Conservation (phyloP, 352 stramenopile genomes). For the Pythium periplocum region DNA sequence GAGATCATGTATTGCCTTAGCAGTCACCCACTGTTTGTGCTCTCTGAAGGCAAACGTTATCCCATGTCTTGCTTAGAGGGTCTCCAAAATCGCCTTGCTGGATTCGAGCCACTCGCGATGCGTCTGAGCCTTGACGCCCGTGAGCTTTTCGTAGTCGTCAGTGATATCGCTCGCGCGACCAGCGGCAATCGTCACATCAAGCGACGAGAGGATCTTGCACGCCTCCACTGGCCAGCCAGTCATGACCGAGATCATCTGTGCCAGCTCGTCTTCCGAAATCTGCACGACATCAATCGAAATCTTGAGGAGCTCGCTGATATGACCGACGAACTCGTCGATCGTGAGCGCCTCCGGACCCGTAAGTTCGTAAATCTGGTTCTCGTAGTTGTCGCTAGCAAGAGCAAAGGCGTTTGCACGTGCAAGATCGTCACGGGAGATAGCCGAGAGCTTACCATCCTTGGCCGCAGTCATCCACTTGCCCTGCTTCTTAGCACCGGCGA, state of each 20-base stretch:
- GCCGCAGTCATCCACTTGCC: constrained; percentile 1
- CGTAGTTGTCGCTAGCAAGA: background rate
- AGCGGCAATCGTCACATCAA: constrained; percentile 14
- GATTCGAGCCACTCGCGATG: constrained; percentile 13
- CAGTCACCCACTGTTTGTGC: too few species aligned
- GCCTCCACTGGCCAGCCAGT: background rate
- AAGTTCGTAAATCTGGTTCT: background rate
- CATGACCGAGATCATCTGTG: background rate
- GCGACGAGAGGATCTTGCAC: constrained; percentile 10
- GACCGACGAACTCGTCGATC: constrained; percentile 3
- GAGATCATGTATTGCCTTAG: too few species aligned
- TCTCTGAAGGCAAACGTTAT: too few species aligned
- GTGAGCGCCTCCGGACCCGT: background rate
- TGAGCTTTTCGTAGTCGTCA: constrained; percentile 18
- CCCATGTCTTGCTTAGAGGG: too few species aligned
- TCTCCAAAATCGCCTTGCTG: constrained; percentile 7
- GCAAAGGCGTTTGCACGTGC: background rate
- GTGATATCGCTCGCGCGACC: background rate
- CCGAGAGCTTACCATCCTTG: constrained; percentile 1
- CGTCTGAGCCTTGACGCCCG: constrained; percentile 11
- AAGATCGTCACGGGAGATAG: constrained; percentile 2
- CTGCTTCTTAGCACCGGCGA: background rate
- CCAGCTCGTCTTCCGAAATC: constrained; percentile 4
- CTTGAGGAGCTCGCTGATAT: background rate
- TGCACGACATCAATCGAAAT: constrained; percentile 6